Base-by-base conservation (phyloP, 2,329 filamentous ascomycete genomes). In the Anisogramma anomala region DNA sequence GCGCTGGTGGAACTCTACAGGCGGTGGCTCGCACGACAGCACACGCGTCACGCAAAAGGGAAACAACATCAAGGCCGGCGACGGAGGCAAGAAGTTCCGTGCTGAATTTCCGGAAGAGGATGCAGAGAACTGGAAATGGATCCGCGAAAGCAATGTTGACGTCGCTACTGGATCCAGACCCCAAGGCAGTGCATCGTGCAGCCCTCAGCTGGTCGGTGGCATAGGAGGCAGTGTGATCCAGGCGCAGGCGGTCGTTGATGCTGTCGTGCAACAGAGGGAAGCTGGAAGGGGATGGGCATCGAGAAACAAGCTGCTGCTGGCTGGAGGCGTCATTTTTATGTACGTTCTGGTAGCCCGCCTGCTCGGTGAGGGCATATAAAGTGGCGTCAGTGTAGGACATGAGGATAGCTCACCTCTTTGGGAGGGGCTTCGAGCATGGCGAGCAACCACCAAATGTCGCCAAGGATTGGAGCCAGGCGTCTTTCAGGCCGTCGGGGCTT, bases 1-100 rank as follows among this genome's bases (percentile, higher is more conserved):
- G 13, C 71, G 84, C 41, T 98, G 91, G 91, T 96, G 88, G 88
- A 98, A 98, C 64, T 84, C 80, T 25, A 96, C 89, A 0, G 88
- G 89, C 30, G 87, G 86, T 39, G 89, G 89, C 6, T 83, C 82
- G 3, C 74, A 80, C 46, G 57, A 63, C 13, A 77, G 72, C 47
- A 59, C 65, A 17, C 58, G 69, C 42, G 59, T 65, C 3, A 65
- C 66, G 1, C 65, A 66, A 43, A 85, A 80, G 58, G 85, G 84
- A 8, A 85, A 93, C 48, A 32, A 41, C 15, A 79, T 95, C 55
- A 93, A 88, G 62, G 83, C 83, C 3, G 91, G 91, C 17, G 91
- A 98, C 56, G 88, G 88, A 10, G 91, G 91, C 3, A 77, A 81
- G 53, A 94, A 93, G 64, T 98, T 98, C 60, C 74, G 79, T 42